Percentiles rank a stretch among this genome's conserved stretches.
Conservation (phyloP, 352 stramenopile genomes). For the Globisporangium irregulare region DNA sequence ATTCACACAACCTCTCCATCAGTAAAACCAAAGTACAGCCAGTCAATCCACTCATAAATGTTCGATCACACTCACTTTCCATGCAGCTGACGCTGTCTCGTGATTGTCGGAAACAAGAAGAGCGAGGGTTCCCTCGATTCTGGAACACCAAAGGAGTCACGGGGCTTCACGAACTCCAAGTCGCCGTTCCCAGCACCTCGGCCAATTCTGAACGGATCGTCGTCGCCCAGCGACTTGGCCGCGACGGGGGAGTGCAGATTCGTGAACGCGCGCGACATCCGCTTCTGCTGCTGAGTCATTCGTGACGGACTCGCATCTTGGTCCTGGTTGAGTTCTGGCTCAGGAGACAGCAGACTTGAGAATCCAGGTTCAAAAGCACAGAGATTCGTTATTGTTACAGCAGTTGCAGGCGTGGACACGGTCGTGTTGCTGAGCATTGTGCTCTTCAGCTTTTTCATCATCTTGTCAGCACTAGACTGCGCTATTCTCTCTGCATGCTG, state of each 20-base stretch:
- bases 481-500: background rate
- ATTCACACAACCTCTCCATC: background rate
- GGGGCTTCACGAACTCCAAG: background rate
- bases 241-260: background rate
- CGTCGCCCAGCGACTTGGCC: background rate
- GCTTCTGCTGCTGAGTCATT: background rate
- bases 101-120: background rate
- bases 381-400: background rate
- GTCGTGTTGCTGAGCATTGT: background rate
- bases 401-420: background rate
- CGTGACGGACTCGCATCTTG: background rate
- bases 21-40: background rate
- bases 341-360: background rate
- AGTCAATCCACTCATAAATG: background rate
- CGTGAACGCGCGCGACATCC: background rate
- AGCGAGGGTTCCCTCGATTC: background rate
- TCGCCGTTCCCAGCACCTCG: background rate
- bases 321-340: background rate
- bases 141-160: background rate
- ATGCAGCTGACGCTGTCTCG: background rate
- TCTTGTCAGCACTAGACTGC: background rate
- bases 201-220: background rate
- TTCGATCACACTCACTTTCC: background rate
- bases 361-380: background rate
- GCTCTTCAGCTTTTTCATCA: background rate